Conservation (phyloP, 306 rosid genomes). For the Malus sylvestris region DNA sequence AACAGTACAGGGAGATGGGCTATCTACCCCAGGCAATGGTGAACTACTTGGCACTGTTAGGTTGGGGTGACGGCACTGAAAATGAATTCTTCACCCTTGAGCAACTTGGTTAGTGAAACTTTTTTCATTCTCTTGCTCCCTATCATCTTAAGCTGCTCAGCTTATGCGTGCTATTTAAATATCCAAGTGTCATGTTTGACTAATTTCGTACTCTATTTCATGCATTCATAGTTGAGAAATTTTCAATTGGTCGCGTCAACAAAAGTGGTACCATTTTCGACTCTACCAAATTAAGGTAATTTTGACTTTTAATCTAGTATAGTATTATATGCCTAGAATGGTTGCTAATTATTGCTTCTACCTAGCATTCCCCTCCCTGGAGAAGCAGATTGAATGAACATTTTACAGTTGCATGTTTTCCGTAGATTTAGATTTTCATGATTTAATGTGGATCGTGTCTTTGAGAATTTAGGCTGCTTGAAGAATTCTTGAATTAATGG, state of each 20-base stretch:
- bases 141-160: background rate
- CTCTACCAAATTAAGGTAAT: constrained; percentile 26
- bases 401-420: background rate
- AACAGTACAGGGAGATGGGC: constrained; percentile 96
- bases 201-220: constrained; percentile 16
- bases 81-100: constrained; percentile 76
- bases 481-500: constrained; percentile 5
- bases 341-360: background rate
- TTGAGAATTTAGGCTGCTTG: background rate
- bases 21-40: constrained; percentile 88
- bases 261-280: constrained; percentile 94
- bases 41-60: constrained; percentile 90
- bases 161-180: constrained; percentile 1
- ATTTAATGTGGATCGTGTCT: background rate
- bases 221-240: constrained; percentile 64
- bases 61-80: constrained; percentile 98
- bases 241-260: constrained; percentile 76
- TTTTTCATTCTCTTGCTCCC: constrained; percentile 5
- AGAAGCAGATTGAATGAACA: background rate
- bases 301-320: background rate
- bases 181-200: background rate
- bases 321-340: background rate
- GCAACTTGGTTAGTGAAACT: constrained; percentile 64
- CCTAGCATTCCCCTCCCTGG: background rate
- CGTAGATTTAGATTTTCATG: background rate